Base-by-base conservation (phyloP, 2,329 filamentous ascomycete species). In the Fusarium ramigenum region DNA sequence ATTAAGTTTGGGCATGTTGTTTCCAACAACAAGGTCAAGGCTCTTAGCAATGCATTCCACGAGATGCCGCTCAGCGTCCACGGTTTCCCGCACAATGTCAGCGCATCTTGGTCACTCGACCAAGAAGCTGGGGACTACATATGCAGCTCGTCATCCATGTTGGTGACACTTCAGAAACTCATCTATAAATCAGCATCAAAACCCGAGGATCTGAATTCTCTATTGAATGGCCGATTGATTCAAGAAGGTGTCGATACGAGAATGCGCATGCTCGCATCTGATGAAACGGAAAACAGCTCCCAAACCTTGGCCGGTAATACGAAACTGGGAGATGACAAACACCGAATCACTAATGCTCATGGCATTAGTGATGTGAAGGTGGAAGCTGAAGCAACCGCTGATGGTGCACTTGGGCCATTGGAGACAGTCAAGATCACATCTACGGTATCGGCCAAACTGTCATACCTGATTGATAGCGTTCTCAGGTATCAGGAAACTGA, bases 391-490 rank as follows among this genome's bases (percentile, higher is more conserved):
- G 49, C 77, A 60, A n/a, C 76, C 42, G 40, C 40, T 15, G 61
- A 78, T 47, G 63, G 75, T 60, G 74, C 79, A 49, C 73, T 80
- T 2, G 82, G 85, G 1, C 85, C 90, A 2, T 84, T 96, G 21
- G 84, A 86, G 15, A 80, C 85, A 39, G 89, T 92, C 0, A 87
- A 83, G 60, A 85, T 97, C 25, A 83, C 93, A n/a, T 94, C 93
- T 8, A 97, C 95, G 0, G 90, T 91, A 0, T 98, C 95, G 0
- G 91, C 93, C 0, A 98, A 98, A 81, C 85, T 98, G 6, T 95
- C 93, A 6, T 97, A 98, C 77, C 85, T 98, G 10, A 84, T 97
- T 23, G 92, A 95, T 60, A 87, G 89, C 37, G 90, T 98, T 18
- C 81, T 91, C 9, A 85, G 88, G 59, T 86, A 95, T 69, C 90